These are phyloP conservation scores for Amaranthus cruentus DNA, from an alignment of 148 eudicot genomes.

Conservation along the genomic window DNA sequence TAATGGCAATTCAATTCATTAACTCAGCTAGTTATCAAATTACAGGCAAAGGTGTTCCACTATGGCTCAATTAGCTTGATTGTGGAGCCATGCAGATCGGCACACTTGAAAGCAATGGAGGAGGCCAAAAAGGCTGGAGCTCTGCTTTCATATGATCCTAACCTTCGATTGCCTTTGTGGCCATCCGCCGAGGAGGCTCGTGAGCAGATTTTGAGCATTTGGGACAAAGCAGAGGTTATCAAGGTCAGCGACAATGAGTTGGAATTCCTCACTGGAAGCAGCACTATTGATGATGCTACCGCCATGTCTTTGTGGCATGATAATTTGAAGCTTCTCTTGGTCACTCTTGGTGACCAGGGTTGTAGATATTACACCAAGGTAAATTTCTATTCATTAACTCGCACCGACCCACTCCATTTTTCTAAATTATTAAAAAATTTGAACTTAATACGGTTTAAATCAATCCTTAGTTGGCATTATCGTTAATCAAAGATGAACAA, in stretches of 20 bases:
- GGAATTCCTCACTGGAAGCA: slow-evolving; percentile 63
- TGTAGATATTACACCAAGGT: slow-evolving; percentile 87
- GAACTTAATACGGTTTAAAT: too few relatives aligned
- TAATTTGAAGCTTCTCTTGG: slow-evolving; percentile 69
- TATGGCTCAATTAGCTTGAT: slow-evolving; percentile 90
- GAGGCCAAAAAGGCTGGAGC: slow-evolving; percentile 80
- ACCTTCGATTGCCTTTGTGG: slow-evolving; percentile 80
- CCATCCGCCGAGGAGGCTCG: slow-evolving; percentile 67
- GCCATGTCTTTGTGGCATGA: slow-evolving; percentile 81
- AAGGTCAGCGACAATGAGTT: slow-evolving; percentile 82
- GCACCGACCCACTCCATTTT: background rate
- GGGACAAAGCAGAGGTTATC: slow-evolving; percentile 82
- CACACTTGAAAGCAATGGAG: slow-evolving; percentile 84
- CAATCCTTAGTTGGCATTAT: too few relatives aligned
- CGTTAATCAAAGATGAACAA: too few relatives aligned
- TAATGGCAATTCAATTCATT: background rate
- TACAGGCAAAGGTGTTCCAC: slow-evolving; percentile 69
- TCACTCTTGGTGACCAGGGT: slow-evolving; percentile 91
- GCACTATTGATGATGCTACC: slow-evolving; percentile 51
- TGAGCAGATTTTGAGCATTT: slow-evolving; percentile 78
- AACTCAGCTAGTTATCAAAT: background rate
- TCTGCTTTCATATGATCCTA: slow-evolving; percentile 81
- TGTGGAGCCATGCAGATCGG: slow-evolving; percentile 91
- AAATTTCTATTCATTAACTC: background rate
- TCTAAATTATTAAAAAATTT: background rate